Conservation (phyloP, 768 basidiomycete genomes). For the Boletus fagicola region DNA sequence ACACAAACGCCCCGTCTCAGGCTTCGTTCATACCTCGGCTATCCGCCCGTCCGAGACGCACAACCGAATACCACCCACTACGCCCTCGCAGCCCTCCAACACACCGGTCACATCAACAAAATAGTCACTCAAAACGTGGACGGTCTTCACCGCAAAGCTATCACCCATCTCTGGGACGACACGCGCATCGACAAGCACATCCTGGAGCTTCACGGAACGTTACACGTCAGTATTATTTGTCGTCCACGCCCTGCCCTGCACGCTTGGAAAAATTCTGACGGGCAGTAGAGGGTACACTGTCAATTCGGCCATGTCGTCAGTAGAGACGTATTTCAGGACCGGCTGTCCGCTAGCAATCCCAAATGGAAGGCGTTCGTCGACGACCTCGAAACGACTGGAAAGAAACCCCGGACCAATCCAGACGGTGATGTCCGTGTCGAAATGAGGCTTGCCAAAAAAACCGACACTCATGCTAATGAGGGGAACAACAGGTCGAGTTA, state of each 20-base stretch:
- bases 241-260: not conserved
- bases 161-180: slow-evolving; percentile 44
- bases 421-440: slow-evolving; percentile 77
- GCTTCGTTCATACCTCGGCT: slow-evolving; percentile 82
- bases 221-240: slow-evolving; percentile 39
- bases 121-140: slow-evolving; percentile 94
- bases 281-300: slow-evolving; percentile 67
- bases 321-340: slow-evolving; percentile 69
- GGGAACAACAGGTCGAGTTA: slow-evolving; percentile 61
- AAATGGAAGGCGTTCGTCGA: slow-evolving; percentile 71
- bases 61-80: slow-evolving; percentile 88
- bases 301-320: slow-evolving; percentile 65
- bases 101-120: slow-evolving; percentile 54
- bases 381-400: slow-evolving; percentile 56
- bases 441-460: not conserved
- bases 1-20: slow-evolving; percentile 13
- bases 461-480: not conserved
- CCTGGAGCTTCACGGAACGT: slow-evolving; percentile 85
- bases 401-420: slow-evolving; percentile 77
- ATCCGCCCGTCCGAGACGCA: slow-evolving; percentile 79
- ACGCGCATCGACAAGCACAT: slow-evolving; percentile 43
- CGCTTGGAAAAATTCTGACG: slow-evolving; percentile 12
- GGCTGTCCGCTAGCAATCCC: slow-evolving; percentile 72
- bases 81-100: slow-evolving; percentile 78
- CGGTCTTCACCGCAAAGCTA: slow-evolving; percentile 84